These are phyloP conservation scores for Gastroboletus turbinatus DNA, from an alignment of 1,284 basidiomycete species.

Conservation along the genomic window DNA sequence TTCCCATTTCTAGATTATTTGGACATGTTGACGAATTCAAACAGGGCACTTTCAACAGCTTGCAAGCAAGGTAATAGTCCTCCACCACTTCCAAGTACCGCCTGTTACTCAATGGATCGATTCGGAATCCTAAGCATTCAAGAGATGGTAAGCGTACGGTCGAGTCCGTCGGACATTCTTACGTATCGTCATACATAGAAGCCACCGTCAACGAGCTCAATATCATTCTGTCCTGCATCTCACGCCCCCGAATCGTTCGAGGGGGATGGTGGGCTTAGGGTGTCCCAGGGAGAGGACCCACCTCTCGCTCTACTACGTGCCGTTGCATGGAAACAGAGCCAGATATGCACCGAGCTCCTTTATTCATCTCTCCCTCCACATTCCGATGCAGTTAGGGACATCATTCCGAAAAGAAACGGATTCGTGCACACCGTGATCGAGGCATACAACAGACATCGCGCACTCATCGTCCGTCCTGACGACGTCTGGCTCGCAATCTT, in stretches of 20 bases:
- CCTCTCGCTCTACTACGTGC: neutral
- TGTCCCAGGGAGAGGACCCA: neutral
- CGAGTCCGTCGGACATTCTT: neutral
- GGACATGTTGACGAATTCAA: no score
- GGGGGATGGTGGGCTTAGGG: neutral
- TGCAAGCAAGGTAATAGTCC: no score
- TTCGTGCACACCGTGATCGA: conserved; percentile 35
- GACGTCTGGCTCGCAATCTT: conserved; percentile 44
- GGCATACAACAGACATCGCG: conserved; percentile 36
- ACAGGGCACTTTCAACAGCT: no score
- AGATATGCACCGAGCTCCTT: neutral
- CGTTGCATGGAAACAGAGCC: neutral
- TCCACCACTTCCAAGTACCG: neutral
- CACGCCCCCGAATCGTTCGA: neutral
- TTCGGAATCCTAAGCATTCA: neutral
- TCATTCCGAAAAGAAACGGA: conserved; percentile 26
- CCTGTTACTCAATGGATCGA: neutral
- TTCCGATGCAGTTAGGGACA: neutral
- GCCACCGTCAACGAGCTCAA: neutral
- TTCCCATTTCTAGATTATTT: no score
- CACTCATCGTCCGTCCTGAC: conserved; percentile 35
- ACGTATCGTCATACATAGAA: neutral
- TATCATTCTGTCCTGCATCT: neutral
- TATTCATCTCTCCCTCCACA: neutral
- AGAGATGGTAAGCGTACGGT: neutral